Conservation (phyloP, 495 filamentous ascomycete genomes). For the Aspergillus steynii region DNA sequence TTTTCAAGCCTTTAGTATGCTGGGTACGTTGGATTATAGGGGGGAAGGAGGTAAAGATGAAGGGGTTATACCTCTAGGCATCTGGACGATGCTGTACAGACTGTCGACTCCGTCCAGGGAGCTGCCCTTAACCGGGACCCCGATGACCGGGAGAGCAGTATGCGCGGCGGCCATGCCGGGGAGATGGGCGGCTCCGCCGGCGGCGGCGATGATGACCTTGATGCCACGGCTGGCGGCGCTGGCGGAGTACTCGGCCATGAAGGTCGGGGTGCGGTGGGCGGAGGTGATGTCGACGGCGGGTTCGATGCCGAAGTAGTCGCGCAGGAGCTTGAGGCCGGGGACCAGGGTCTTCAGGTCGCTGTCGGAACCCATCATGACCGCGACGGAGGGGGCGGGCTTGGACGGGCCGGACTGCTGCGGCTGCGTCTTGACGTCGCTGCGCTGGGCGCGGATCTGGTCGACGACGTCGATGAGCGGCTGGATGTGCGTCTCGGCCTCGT, state of each 20-base stretch:
- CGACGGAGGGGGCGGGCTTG: constrained; percentile 61
- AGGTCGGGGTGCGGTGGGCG: constrained; percentile 85
- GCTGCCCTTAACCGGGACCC: constrained; percentile 86
- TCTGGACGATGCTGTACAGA: constrained; percentile 86
- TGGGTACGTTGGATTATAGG: no score
- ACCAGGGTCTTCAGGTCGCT: constrained; percentile 82
- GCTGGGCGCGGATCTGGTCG: constrained; percentile 64
- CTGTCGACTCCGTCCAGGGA: constrained; percentile 87
- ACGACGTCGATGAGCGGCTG: constrained; percentile 63
- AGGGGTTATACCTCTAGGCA: constrained; percentile 64
- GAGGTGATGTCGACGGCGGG: constrained; percentile 84
- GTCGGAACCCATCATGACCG: constrained; percentile 94
- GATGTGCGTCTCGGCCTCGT: constrained; percentile 70
- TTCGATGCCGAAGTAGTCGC: constrained; percentile 69
- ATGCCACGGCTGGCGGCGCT: constrained; percentile 67
- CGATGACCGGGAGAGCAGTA: constrained; percentile 89
- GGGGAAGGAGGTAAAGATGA: neutral
- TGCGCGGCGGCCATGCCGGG: constrained; percentile 90
- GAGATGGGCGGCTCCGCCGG: constrained; percentile 87
- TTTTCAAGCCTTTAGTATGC: neutral
- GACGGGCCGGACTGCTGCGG: constrained; percentile 30
- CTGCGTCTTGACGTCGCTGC: constrained; percentile 48
- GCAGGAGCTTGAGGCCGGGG: constrained; percentile 73
- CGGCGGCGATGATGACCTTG: constrained; percentile 92
- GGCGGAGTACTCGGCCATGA: constrained; percentile 76